Evolutionary conservation across 208 protist species (phyloP).

Genomic region (Trypanosoma platydactyli): DNA sequence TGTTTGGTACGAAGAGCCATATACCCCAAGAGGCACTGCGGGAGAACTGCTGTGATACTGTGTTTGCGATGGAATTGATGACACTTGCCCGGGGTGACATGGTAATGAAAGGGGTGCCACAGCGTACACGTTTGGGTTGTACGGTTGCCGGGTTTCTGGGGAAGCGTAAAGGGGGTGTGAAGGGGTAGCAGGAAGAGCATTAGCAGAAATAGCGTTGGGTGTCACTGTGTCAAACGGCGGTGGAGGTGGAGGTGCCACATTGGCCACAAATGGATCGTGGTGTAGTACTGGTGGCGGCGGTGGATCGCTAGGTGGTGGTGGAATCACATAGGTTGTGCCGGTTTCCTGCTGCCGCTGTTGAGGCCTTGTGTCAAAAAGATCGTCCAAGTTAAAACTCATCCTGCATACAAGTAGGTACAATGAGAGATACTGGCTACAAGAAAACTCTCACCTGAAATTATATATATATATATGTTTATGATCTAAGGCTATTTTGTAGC

Average conservation of each 20-base stretch:
- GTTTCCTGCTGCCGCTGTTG: constrained; percentile 11
- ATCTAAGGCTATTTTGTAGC: not conserved
- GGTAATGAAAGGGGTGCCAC: not conserved
- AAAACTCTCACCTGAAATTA: not conserved
- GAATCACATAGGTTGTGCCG: constrained; percentile 6
- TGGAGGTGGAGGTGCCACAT: constrained; percentile 11
- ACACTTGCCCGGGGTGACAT: not conserved
- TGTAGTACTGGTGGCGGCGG: constrained; percentile 29
- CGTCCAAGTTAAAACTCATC: constrained; percentile 57
- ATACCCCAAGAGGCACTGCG: not conserved
- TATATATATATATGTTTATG: constrained; percentile 8
- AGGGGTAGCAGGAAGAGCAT: too few species aligned
- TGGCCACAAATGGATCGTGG: constrained; percentile 13
- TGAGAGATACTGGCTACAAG: not conserved
- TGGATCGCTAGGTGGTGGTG: constrained; percentile 26
- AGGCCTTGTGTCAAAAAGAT: constrained; percentile 61
- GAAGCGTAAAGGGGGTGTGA: not conserved
- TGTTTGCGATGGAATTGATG: constrained; percentile 10
- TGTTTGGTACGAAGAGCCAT: not conserved
- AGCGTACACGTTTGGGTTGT: not conserved
- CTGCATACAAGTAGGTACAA: too few species aligned
- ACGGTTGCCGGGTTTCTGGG: not conserved
- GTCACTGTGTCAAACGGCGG: constrained; percentile 18
- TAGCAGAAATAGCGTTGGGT: not conserved
- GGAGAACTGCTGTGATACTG: constrained; percentile 4